Evolutionary conservation across 2,329 filamentous ascomycete genomes (phyloP), one percentile per base, ranked within the genome.

Genomic region (Neopestalotiopsis rosae): DNA sequence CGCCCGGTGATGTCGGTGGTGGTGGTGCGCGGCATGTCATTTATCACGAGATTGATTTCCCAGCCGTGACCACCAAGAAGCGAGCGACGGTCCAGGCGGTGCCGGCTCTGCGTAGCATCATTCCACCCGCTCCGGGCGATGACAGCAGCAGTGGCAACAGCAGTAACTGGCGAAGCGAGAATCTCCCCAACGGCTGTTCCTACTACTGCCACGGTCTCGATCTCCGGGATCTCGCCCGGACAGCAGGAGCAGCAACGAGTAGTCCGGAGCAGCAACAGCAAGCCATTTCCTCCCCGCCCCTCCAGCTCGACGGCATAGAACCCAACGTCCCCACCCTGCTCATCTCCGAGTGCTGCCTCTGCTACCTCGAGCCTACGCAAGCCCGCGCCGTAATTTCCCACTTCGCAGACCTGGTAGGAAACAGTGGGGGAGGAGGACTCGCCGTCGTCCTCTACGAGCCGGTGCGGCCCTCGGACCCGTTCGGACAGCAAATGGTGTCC

Each of bases 11-110:
- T n/a, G n/a, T n/a, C n/a, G n/a, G n/a, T n/a, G n/a, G n/a, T 28
- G 24, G 24, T 28, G 66, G 69, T 5, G 71, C 75, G 5, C 68
- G 75, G 14, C 76, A 80, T 13, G 79, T 97, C 20, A 79, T 92
- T 69, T 99, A 98, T 79, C 95, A 98, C 79, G 96, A 99, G 79
- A 85, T 99, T 68, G 96, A 99, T 80, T 98, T 98, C 75, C 87
- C 92, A 0, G 81, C 87, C 28, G 94, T 95, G 67, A 91, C 90
- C n/a, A 77, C 83, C 2, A 85, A 87, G 57, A 97, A 95, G 80
- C 86, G 92, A 58, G 80, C 80, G 66, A 82, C 82, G 3, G 81
- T 87, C 6, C 80, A 88, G 74, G 83, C 85, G 30, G 84, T 86
- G 0, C 81, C 85, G 0, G 69, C 70, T 1, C 76, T 88, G 52